Conservation (phyloP, 2,329 filamentous ascomycete species). For the Cordyceps javanica region DNA sequence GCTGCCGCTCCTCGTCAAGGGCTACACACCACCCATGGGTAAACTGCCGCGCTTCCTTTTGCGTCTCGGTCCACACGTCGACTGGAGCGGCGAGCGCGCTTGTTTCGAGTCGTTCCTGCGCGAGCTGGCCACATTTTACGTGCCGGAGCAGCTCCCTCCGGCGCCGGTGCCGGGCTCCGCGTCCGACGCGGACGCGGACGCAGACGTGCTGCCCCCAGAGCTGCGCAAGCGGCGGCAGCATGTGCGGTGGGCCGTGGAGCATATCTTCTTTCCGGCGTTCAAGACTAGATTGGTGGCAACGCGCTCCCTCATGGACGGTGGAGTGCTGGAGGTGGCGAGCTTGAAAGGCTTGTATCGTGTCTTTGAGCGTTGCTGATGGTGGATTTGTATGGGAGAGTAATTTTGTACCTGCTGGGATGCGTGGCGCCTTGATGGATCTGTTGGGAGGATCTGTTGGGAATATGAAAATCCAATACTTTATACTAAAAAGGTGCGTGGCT, state of each 20-base stretch:
- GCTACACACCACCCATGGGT: slow-evolving; percentile 76
- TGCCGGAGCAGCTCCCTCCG: slow-evolving; percentile 73
- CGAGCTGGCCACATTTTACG: slow-evolving; percentile 85
- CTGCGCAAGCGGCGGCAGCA: slow-evolving; percentile 58
- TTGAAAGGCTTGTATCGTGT: slow-evolving; percentile 89
- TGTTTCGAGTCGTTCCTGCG: slow-evolving; percentile 83
- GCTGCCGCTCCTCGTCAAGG: slow-evolving; percentile 81
- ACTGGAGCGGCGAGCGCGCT: slow-evolving; percentile 77
- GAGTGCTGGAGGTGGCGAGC: slow-evolving; percentile 80
- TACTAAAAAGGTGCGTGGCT: background rate
- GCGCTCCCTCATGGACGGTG: slow-evolving; percentile 63
- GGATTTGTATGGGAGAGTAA: background rate
- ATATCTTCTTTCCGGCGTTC: slow-evolving; percentile 85
- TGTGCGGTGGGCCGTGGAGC: slow-evolving; percentile 70
- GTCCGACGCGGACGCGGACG: slow-evolving; percentile 27
- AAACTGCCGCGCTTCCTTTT: slow-evolving; percentile 89
- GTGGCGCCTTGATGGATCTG: background rate
- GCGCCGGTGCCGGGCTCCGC: slow-evolving; percentile 28
- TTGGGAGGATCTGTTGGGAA: too few species aligned
- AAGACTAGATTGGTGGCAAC: slow-evolving; percentile 79
- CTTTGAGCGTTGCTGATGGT: slow-evolving; percentile 78
- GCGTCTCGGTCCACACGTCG: slow-evolving; percentile 77
- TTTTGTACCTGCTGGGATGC: background rate
- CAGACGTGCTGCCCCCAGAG: slow-evolving; percentile 40
- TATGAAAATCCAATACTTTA: background rate